These are phyloP conservation scores for Malus orientalis DNA, from an alignment of 306 rosid species.

Conservation along the genomic window DNA sequence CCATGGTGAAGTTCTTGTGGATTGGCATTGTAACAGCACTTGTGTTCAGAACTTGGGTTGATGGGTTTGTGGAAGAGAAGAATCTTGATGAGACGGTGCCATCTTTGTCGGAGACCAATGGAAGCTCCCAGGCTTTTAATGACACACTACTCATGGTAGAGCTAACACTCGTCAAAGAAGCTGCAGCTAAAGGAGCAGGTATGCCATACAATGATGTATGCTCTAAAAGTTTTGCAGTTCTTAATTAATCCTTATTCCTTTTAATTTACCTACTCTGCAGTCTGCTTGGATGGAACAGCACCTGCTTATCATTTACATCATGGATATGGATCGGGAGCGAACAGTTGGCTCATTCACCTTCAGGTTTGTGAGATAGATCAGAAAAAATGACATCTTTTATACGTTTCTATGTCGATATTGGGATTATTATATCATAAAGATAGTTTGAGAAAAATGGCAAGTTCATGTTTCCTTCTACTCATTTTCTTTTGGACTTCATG, in stretches of 20 bases:
- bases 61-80: slow-evolving; percentile 29
- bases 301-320: slow-evolving; percentile 79
- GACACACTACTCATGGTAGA: slow-evolving; percentile 47
- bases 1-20: slow-evolving; percentile 40
- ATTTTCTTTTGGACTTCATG: not conserved
- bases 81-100: slow-evolving; percentile 45
- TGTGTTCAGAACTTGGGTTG: slow-evolving; percentile 37
- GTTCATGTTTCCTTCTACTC: not conserved
- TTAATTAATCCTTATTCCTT: not conserved
- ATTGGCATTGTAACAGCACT: slow-evolving; percentile 28
- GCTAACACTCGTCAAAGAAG: slow-evolving; percentile 70
- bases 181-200: slow-evolving; percentile 80
- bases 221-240: not conserved
- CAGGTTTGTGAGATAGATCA: slow-evolving; percentile 47
- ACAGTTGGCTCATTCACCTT: slow-evolving; percentile 80
- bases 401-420: too few relatives aligned
- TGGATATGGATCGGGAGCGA: slow-evolving; percentile 76
- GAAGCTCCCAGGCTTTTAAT: slow-evolving; percentile 25
- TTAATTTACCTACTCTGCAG: slow-evolving; percentile 28
- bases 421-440: too few relatives aligned
- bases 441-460: too few relatives aligned
- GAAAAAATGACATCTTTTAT: too few relatives aligned
- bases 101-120: slow-evolving; percentile 37
- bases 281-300: slow-evolving; percentile 88
- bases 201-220: too few relatives aligned